phyloP scores from a whole-genome alignment of 306 rosid genomes.

The Crataegus laevigata region DNA sequence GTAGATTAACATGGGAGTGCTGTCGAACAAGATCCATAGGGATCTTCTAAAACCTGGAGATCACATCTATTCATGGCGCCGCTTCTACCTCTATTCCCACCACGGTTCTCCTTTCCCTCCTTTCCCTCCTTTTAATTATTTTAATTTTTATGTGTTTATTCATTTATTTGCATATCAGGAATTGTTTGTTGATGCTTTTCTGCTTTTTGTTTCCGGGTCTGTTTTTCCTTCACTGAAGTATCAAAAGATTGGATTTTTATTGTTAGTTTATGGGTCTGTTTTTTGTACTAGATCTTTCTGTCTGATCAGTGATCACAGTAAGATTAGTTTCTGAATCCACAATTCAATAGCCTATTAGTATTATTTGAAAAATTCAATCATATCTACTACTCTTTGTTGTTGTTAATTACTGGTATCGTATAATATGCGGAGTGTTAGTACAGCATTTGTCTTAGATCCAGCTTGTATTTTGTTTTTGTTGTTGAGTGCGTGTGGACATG shows the following conservation, averaged over 20 bases:
- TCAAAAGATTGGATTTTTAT: not conserved
- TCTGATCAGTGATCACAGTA: too few relatives aligned
- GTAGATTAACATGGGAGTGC: conserved; percentile 74
- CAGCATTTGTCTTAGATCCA: too few relatives aligned
- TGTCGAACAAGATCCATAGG: conserved; percentile 48
- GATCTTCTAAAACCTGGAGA: conserved; percentile 49
- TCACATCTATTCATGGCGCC: conserved; percentile 82
- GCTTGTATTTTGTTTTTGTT: too few relatives aligned
- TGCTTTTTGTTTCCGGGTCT: not conserved
- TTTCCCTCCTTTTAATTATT: not conserved
- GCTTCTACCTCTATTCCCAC: conserved; percentile 59
- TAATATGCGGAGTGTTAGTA: too few relatives aligned
- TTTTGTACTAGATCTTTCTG: too few relatives aligned
- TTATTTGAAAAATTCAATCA: too few relatives aligned
- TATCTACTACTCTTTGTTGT: too few relatives aligned
- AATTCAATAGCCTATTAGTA: too few relatives aligned
- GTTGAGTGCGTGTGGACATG: too few relatives aligned
- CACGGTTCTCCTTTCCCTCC: conserved; percentile 42
- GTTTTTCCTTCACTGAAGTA: not conserved
- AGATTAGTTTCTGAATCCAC: too few relatives aligned
- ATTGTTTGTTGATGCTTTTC: not conserved
- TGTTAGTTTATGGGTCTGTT: not conserved
- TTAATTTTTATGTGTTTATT: not conserved
- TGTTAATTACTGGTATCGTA: too few relatives aligned
- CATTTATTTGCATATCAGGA: not conserved